Evolutionary conservation across 192 early-diverging fungal species (phyloP), one percentile per base, ranked within the genome.

Genomic region (Gorgonomyces haynaldii): DNA sequence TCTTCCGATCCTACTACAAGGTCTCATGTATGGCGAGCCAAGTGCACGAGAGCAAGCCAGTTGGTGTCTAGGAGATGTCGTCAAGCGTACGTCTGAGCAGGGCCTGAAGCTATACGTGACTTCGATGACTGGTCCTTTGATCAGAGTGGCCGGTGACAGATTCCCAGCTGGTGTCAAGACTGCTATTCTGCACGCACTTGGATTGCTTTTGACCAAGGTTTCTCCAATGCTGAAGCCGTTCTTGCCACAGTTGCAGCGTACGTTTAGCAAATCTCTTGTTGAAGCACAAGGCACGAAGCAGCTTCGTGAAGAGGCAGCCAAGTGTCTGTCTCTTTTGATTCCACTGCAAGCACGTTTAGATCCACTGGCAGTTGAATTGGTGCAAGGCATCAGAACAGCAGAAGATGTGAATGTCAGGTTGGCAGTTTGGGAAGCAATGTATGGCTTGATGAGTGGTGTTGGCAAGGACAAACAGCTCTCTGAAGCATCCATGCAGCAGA

Each of bases 211-310:
- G 43, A 57, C 57, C 22, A 91, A 89, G 60, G 84, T 96, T 4
- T 83, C 93, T 19, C 65, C 83, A 20, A 76, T 86, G 53, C 71
- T 97, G 47, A 94, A 91, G 40, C 90, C 94, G 19, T 98, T 98
- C 81, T 66, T 98, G 42, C 95, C 95, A 24, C 95, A 98, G 71
- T 81, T 97, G 29, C 91, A 97, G 66, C 83, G 95, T 41, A 94
- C 93, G 1, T 96, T 98, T 55, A 81, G 89, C 46, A 94, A 95
- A 56, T 84, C 79, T 1, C 62, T 96, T 20, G 70, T 81, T 6
- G 91, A 96, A 31, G 58, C 81, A 2, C 22, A 24, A 15, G 59
- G 78, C n/a, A 72, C 67, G 12, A 54, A 73, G n/a, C 56, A 52
- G 39, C 83, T 98, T 3, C 84, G 91, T 26, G 74, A 71, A 28